phyloP scores from a whole-genome alignment of 1,284 basidiomycete genomes.

The Prillingera fragicola region DNA sequence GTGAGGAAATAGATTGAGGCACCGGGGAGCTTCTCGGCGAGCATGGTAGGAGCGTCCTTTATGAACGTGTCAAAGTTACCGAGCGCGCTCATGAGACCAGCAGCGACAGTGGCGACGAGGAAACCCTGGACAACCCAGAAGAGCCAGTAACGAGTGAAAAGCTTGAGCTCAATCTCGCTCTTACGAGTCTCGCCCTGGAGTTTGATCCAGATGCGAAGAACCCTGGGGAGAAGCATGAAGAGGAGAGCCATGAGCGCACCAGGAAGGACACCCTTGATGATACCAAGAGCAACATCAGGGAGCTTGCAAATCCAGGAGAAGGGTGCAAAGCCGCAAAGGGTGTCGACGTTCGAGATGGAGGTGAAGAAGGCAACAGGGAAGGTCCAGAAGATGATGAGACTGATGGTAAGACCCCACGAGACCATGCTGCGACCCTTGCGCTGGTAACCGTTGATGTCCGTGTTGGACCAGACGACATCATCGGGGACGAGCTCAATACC shows the following conservation, averaged over 20 bases:
- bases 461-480: conserved; percentile 86
- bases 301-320: conserved; percentile 76
- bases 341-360: conserved; percentile 71
- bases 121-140: conserved; percentile 92
- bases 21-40: conserved; percentile 70
- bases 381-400: conserved; percentile 54
- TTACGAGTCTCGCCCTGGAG: conserved; percentile 42
- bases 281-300: conserved; percentile 58
- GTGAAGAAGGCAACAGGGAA: conserved; percentile 74
- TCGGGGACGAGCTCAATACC: conserved; percentile 62
- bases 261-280: conserved; percentile 86
- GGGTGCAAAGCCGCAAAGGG: conserved; percentile 66
- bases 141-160: conserved; percentile 87
- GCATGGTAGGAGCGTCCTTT: conserved; percentile 58
- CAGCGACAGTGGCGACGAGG: conserved; percentile 74
- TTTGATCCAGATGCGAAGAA: conserved; percentile 55
- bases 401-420: conserved; percentile 53
- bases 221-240: conserved; percentile 84
- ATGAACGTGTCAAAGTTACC: conserved; percentile 59
- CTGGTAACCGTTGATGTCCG: conserved; percentile 52
- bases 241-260: conserved; percentile 78
- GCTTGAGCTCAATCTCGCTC: conserved; percentile 79
- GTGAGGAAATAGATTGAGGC: conserved; percentile 94
- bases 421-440: conserved; percentile 50
- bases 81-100: conserved; percentile 71